A percentile compares a stretch with the other conserved stretches of the same genome.
These are phyloP conservation scores for Exutisphaerella laricina DNA, from an alignment of 2,329 filamentous ascomycete genomes.

Conservation along the genomic window DNA sequence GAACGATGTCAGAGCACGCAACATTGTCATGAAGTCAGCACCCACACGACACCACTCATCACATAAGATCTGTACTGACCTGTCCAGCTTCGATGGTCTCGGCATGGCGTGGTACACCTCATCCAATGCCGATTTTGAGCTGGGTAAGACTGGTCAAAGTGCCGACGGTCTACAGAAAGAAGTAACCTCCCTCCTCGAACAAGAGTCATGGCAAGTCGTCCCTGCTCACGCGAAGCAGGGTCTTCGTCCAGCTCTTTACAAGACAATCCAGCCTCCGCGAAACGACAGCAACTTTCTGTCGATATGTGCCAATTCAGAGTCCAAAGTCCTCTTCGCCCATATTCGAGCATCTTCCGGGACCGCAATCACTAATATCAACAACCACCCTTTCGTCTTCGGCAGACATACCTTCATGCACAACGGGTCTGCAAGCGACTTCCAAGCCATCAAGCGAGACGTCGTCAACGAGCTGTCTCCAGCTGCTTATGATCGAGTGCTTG, in stretches of 20 bases:
- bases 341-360: slow-evolving; percentile 48
- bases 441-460: slow-evolving; percentile 43
- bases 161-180: slow-evolving; percentile 27
- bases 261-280: slow-evolving; percentile 47
- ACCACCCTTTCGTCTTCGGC: slow-evolving; percentile 52
- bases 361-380: slow-evolving; percentile 47
- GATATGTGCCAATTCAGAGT: slow-evolving; percentile 48
- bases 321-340: slow-evolving; percentile 48
- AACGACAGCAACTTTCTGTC: slow-evolving; percentile 52
- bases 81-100: slow-evolving; percentile 49
- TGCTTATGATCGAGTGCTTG: slow-evolving; percentile 45
- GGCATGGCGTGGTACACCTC: slow-evolving; percentile 52
- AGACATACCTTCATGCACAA: slow-evolving; percentile 54
- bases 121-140: slow-evolving; percentile 39
- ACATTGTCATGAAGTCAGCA: slow-evolving; percentile 38
- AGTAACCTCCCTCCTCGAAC: slow-evolving; percentile 16
- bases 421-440: slow-evolving; percentile 46
- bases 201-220: slow-evolving; percentile 2
- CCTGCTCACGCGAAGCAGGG: slow-evolving; percentile 15
- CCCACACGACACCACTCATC: neutral
- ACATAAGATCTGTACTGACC: neutral
- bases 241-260: slow-evolving; percentile 48
- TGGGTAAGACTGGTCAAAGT: slow-evolving; percentile 23
- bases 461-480: slow-evolving; percentile 43
- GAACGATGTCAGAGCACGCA: slow-evolving; percentile 45